Evolutionary conservation across 371 early-diverging fungal genomes (phyloP), one percentile per base, ranked within the genome.

Genomic region (Saksenaea vasiformis): DNA sequence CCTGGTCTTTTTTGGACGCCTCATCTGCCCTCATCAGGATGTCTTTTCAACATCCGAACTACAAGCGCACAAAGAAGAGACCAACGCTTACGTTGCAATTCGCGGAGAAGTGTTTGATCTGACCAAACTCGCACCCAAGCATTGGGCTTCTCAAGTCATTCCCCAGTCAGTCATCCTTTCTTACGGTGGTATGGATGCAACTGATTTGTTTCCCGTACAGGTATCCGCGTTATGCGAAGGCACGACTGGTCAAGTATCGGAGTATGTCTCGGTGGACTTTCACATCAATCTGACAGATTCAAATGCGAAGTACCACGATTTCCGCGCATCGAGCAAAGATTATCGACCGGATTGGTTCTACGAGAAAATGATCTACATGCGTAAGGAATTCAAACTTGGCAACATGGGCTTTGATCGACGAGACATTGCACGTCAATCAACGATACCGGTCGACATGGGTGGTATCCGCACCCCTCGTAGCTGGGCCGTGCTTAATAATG

Each of bases 21-120:
- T 94, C 58, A 79, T 96, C 28, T 96, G 97, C 72, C 94, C 94
- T 9, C 81, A 82, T 55, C 84, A 86, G 56, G 82, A 90, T 39
- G 85, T 89, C 8, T 85, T 84, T 37, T 85, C 86, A 1, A 63
- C 68, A 17, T 80, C 71, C 44, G 86, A 86, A 60, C 66, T 83
- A 57, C 70, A 73, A 15, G 72, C 74, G 27, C 74, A 79, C 64
- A 76, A 71, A 61, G 65, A 69, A 0, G 64, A 64, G 14, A 63
- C 70, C 41, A 66, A 74, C 35, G 69, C 71, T 14, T 74, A 78
- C 63, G 76, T 86, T 7, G 71, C 80, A n/a, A 76, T 88, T 53
- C 79, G 88, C 14, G 91, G 90, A 24, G 85, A 86, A 63, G 77
- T 89, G 15, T 87, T 84, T 73, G 84, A 84, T 58, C 74, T 90